These are phyloP conservation scores for Xylaria venustula DNA, from an alignment of 495 filamentous ascomycete species.

Conservation along the genomic window DNA sequence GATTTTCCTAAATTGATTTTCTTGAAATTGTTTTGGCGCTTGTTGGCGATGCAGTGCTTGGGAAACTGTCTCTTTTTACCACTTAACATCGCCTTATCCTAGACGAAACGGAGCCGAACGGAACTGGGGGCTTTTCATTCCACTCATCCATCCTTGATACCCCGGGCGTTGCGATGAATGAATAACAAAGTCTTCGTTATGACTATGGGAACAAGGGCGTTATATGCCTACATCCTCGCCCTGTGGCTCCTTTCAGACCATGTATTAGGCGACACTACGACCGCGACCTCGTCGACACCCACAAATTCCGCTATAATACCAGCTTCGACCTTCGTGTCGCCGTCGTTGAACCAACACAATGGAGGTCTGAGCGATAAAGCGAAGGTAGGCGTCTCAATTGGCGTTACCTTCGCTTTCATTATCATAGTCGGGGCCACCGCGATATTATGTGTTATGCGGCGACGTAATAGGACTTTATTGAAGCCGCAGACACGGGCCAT, in stretches of 20 bases:
- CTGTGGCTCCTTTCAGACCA: conserved; percentile 1
- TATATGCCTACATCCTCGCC: neutral
- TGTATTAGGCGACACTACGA: neutral
- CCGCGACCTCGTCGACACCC: neutral
- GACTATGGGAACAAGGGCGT: conserved; percentile 8
- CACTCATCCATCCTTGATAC: neutral
- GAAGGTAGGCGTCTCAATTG: conserved; percentile 22
- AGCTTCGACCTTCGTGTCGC: conserved; percentile 2
- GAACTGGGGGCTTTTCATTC: neutral
- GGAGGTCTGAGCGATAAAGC: conserved; percentile 20
- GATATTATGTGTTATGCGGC: conserved; percentile 17
- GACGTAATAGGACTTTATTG: conserved; percentile 10
- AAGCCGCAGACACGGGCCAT: neutral
- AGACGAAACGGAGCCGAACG: neutral
- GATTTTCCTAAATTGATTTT: neutral
- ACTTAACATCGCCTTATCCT: neutral
- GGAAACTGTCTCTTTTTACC: neutral
- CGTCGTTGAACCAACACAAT: neutral
- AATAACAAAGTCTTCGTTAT: neutral
- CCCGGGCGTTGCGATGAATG: conserved; percentile 6
- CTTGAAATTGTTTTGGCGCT: neutral
- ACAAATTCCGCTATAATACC: neutral
- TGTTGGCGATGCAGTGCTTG: neutral
- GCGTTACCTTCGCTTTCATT: conserved; percentile 24
- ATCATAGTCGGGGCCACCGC: conserved; percentile 17